Conservation (phyloP, 1,139 yeast species). For the Hansenula lynferdii region DNA sequence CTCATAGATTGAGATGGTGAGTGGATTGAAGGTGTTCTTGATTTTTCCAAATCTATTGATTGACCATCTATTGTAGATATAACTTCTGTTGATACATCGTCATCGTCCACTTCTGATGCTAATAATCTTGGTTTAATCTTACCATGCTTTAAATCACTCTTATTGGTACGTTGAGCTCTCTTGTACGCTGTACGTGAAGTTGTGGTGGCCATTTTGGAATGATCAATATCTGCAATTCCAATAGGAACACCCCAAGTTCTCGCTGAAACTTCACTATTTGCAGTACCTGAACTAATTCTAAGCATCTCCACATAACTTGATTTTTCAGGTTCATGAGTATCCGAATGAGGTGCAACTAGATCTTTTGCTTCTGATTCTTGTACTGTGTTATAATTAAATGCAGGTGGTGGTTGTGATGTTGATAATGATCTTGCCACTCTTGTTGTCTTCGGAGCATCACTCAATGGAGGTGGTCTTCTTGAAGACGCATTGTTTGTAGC, state of each 20-base stretch:
- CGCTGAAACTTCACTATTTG: slow-evolving; percentile 53
- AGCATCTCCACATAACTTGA: slow-evolving; percentile 51
- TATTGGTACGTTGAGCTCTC: slow-evolving; percentile 14
- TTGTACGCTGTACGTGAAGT: slow-evolving; percentile 10
- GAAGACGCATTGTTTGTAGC: slow-evolving; percentile 1
- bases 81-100: slow-evolving; percentile 28
- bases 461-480: slow-evolving; percentile 33
- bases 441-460: slow-evolving; percentile 22
- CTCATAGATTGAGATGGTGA: slow-evolving; percentile 10
- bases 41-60: slow-evolving; percentile 12
- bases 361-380: slow-evolving; percentile 11
- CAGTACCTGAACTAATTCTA: slow-evolving; percentile 39
- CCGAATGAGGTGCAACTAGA: neutral
- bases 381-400: slow-evolving; percentile 11
- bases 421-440: slow-evolving; percentile 31
- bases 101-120: slow-evolving; percentile 76
- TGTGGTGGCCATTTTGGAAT: slow-evolving; percentile 18
- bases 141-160: slow-evolving; percentile 65
- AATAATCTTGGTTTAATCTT: slow-evolving; percentile 68
- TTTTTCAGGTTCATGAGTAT: slow-evolving; percentile 41
- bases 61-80: slow-evolving; percentile 6
- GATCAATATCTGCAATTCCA: slow-evolving; percentile 47
- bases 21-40: slow-evolving; percentile 9
- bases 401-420: slow-evolving; percentile 7
- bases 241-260: slow-evolving; percentile 60